A percentile compares a stretch with the other conserved stretches of the same genome.
phyloP scores from a whole-genome alignment of 345 rosid species.

The Ceriops decandra region DNA sequence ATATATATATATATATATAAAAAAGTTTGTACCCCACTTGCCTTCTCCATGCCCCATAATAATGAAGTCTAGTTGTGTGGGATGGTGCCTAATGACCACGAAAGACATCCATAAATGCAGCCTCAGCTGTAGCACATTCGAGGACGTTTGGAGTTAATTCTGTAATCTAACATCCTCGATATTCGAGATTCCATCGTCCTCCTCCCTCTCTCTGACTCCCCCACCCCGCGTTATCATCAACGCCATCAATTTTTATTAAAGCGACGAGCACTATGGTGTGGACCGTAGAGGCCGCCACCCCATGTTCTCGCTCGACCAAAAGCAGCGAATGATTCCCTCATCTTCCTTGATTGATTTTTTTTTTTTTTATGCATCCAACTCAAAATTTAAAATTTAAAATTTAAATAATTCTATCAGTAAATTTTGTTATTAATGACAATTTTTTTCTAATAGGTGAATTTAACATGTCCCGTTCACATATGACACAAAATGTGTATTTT shows the following conservation, averaged over 20 bases:
- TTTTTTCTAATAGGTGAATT: too few species aligned
- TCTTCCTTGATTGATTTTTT: not conserved
- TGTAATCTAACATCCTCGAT: not conserved
- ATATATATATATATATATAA: constrained; percentile 4
- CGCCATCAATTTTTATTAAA: constrained; percentile 18
- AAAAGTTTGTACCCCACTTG: constrained; percentile 54
- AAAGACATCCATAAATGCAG: not conserved
- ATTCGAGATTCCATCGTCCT: constrained; percentile 17
- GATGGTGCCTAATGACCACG: constrained; percentile 3
- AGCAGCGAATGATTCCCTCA: not conserved
- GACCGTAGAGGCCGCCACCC: constrained; percentile 23
- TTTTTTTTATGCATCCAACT: too few species aligned
- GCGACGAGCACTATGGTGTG: constrained; percentile 5
- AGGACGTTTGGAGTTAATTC: not conserved
- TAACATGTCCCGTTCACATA: too few species aligned
- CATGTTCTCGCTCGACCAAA: constrained; percentile 4
- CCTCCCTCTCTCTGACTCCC: not conserved
- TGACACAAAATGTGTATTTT: too few species aligned
- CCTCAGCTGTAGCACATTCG: too few species aligned
- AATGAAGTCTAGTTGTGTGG: constrained; percentile 17
- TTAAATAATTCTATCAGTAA: too few species aligned
- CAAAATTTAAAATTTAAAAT: too few species aligned
- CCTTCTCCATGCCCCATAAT: constrained; percentile 22
- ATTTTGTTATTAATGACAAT: too few species aligned
- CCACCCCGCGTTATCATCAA: not conserved